Evolutionary conservation across 148 eudicot species (phyloP), one percentile per base, ranked within the genome.

Genomic region (Camellia sinensis): DNA sequence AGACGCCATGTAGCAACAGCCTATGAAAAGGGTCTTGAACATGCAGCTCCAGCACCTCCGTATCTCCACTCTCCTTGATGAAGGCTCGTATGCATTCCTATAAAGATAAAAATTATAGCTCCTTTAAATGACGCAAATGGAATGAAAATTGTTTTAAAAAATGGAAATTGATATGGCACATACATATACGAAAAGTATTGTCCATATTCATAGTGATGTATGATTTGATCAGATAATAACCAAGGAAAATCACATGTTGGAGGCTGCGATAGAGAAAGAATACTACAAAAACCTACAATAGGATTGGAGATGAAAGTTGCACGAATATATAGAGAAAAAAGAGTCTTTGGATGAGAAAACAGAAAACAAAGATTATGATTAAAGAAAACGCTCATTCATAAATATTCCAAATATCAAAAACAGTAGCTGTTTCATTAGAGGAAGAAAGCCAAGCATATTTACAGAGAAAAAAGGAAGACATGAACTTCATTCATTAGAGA

Each of bases 1-100:
- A 95, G 77, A 95, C 92, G 54, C 99, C 99, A 76, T 95, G 99
- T 69, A 95, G 89, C 80, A 71, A 80, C 37, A 29, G 37, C 37
- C 37, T 29, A 29, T 29, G 37, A 29, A 29, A 29, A 29, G 1
- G 37, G 37, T 29, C 37, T 29, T 29, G 37, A 29, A 29, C 37
- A 29, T 29, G 37, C 37, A 29, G 37, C 37, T 29, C 37, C 37
- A 29, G 37, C 37, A 29, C 37, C 37, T 29, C 37, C 37, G 37
- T 29, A 29, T 29, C 37, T 29, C 37, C 1, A 29, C 37, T 29
- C 37, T 29, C 37, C 37, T 29, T 29, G 37, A 29, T 29, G 37
- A 29, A 29, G 37, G 37, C 37, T 29, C 37, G 37, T 29, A 29
- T 29, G 37, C 37, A 29, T 29, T 29, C 93, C 99, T 95, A 83